A percentile compares a stretch with the other conserved stretches of the same genome.
Conservation (phyloP, 2,329 filamentous ascomycete genomes). For the Penicillium sp. region DNA sequence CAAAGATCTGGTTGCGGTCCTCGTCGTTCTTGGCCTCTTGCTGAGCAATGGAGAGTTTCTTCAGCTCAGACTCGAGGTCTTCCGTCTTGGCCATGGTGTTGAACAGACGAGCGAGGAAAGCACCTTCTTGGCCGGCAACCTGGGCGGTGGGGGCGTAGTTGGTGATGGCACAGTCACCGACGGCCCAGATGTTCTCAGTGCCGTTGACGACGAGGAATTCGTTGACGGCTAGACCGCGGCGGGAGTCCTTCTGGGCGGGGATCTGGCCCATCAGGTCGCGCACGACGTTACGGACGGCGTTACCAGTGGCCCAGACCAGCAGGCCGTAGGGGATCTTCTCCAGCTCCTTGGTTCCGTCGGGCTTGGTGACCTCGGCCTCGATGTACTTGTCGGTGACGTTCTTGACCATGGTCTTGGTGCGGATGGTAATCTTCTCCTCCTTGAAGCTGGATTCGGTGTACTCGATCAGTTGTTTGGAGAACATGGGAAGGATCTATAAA, state of each 20-base stretch:
- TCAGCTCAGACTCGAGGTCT: slow-evolving; percentile 70
- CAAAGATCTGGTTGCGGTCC: slow-evolving; percentile 55
- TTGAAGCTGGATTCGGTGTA: slow-evolving; percentile 99
- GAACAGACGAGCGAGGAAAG: slow-evolving; percentile 91
- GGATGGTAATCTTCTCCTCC: slow-evolving; percentile 96
- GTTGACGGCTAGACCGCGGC: slow-evolving; percentile 92
- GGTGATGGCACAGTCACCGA: slow-evolving; percentile 94
- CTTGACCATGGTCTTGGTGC: slow-evolving; percentile 99
- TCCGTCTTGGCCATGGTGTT: slow-evolving; percentile 99
- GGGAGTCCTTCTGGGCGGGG: slow-evolving; percentile 89
- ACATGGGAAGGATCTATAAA: slow-evolving; percentile 73
- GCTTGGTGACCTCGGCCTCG: slow-evolving; percentile 77
- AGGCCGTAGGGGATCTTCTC: slow-evolving; percentile 89
- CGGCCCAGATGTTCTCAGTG: slow-evolving; percentile 93
- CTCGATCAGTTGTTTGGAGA: slow-evolving; percentile 98
- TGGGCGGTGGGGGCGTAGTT: slow-evolving; percentile 98
- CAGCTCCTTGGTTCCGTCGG: slow-evolving; percentile 78
- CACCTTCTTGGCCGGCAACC: slow-evolving; percentile 92
- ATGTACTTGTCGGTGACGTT: slow-evolving; percentile 89
- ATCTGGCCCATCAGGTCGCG: slow-evolving; percentile 90
- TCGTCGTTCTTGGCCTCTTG: slow-evolving; percentile 65
- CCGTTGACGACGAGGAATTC: slow-evolving; percentile 99
- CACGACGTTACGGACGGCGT: slow-evolving; percentile 83
- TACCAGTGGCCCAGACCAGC: slow-evolving; percentile 97
- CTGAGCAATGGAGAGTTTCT: slow-evolving; percentile 61